These are phyloP conservation scores for Abelmoschus esculentus DNA, from an alignment of 345 rosid genomes.

Conservation along the genomic window DNA sequence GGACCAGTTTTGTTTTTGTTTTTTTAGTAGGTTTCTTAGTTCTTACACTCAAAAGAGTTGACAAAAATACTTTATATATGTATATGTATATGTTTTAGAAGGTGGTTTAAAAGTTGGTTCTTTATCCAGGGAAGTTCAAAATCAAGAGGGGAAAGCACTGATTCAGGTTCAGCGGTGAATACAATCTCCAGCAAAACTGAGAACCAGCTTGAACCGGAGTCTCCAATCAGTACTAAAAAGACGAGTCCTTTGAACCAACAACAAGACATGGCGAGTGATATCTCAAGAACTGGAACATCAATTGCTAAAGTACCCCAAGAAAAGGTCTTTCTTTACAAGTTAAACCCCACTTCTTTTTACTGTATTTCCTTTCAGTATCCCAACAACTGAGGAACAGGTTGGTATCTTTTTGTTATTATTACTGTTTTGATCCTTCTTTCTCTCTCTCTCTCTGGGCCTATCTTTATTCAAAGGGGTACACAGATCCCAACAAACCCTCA, in stretches of 20 bases:
- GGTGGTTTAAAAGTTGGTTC: neutral
- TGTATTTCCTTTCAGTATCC: slow-evolving; percentile 18
- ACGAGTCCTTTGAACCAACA: slow-evolving; percentile 36
- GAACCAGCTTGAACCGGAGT: slow-evolving; percentile 57
- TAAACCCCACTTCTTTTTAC: neutral
- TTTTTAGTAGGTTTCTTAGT: too few relatives aligned
- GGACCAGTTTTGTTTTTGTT: neutral
- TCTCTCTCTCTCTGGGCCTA: slow-evolving; percentile 20
- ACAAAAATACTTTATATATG: neutral
- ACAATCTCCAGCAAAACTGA: slow-evolving; percentile 66
- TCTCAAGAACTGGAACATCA: slow-evolving; percentile 40
- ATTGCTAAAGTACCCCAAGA: slow-evolving; percentile 55
- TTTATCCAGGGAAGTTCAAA: slow-evolving; percentile 70
- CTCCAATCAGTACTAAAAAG: slow-evolving; percentile 61
- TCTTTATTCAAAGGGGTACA: slow-evolving; percentile 26
- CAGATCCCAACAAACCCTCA: slow-evolving; percentile 44
- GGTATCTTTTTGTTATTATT: slow-evolving; percentile 26
- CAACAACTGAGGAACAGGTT: slow-evolving; percentile 33
- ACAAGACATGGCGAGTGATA: slow-evolving; percentile 36
- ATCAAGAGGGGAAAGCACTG: slow-evolving; percentile 74
- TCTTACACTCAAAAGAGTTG: neutral
- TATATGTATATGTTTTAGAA: too few relatives aligned
- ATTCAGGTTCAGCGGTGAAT: slow-evolving; percentile 82
- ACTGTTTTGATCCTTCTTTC: slow-evolving; percentile 15
- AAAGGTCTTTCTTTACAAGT: slow-evolving; percentile 42